Conservation (phyloP, 306 rosid genomes). For the Herpetospermum pedunculosum region DNA sequence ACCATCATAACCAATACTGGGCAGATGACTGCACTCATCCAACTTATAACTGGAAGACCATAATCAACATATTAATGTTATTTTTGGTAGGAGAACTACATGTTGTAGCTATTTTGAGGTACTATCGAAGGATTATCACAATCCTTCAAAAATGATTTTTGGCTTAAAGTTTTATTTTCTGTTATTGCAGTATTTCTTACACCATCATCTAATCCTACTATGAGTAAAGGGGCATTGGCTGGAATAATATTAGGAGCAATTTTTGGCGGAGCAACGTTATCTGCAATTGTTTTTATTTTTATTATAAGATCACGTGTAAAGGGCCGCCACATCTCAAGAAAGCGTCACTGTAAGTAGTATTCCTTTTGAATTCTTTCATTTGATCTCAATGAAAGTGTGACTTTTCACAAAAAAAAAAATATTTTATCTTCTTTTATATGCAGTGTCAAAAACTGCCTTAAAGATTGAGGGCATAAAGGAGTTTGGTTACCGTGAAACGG, state of each 20-base stretch:
- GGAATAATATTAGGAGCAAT: conserved; percentile 65
- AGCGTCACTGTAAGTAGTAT: conserved; percentile 56
- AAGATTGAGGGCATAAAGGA: conserved; percentile 59
- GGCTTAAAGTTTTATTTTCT: conserved; percentile 13
- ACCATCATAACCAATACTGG: background rate
- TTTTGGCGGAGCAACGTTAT: conserved; percentile 50
- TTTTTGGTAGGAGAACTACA: background rate
- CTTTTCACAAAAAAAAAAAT: background rate
- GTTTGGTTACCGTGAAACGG: conserved; percentile 48
- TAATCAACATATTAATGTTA: background rate
- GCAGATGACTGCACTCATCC: background rate
- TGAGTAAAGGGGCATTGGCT: conserved; percentile 57
- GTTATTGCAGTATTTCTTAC: conserved; percentile 26
- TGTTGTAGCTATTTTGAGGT: background rate
- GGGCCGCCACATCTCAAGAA: conserved; percentile 28
- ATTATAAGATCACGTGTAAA: conserved; percentile 33
- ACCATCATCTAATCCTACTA: conserved; percentile 23
- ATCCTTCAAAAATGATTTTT: conserved; percentile 7
- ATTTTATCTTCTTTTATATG: conserved; percentile 11
- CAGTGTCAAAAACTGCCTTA: conserved; percentile 47
- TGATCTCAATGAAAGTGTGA: background rate
- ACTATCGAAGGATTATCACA: background rate
- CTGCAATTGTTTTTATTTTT: conserved; percentile 53
- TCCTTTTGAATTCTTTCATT: background rate
- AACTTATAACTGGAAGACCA: background rate